Percentiles rank a stretch among this genome's conserved stretches.
These are phyloP conservation scores for Aureobasidium sp. DNA, from an alignment of 2,329 filamentous ascomycete genomes.

Conservation along the genomic window DNA sequence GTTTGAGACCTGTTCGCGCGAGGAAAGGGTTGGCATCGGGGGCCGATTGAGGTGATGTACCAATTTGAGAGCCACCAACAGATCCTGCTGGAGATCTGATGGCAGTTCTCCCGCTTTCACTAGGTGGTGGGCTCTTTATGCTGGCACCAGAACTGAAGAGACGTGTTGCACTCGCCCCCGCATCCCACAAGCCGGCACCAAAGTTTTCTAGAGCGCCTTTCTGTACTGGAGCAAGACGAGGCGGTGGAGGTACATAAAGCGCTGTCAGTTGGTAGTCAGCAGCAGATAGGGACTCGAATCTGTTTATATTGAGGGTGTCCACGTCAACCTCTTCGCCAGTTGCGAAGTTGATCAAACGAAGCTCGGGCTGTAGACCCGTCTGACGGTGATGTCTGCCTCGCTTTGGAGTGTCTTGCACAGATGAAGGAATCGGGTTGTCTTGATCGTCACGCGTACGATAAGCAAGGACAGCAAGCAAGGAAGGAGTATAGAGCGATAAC, in stretches of 20 bases:
- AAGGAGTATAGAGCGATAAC: conserved; percentile 92
- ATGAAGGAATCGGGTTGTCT: conserved; percentile 50
- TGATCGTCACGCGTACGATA: conserved; percentile 72
- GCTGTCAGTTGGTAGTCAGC: conserved; percentile 89
- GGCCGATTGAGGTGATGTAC: conserved; percentile 1
- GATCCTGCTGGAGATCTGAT: conserved; percentile 31
- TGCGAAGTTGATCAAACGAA: conserved; percentile 81
- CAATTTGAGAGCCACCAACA: conserved; percentile 17
- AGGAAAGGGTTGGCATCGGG: conserved; percentile 41
- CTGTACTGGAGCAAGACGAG: conserved; percentile 54
- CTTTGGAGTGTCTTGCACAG: conserved; percentile 49
- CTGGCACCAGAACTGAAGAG: conserved; percentile 85
- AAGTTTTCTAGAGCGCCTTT: conserved; percentile 71
- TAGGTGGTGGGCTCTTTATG: conserved; percentile 45
- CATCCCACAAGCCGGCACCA: conserved; percentile 79
- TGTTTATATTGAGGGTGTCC: conserved; percentile 76
- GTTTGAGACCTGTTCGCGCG: conserved; percentile 58
- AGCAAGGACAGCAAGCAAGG: conserved; percentile 81
- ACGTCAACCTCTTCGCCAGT: conserved; percentile 80
- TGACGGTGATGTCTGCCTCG: conserved; percentile 64
- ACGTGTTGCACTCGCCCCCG: conserved; percentile 66
- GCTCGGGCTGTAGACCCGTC: conserved; percentile 77
- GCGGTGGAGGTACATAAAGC: conserved; percentile 66
- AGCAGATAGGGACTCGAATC: conserved; percentile 77
- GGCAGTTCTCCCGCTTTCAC: conserved; percentile 31